These are phyloP conservation scores for Thelephora terrestris DNA, from an alignment of 1,284 basidiomycete species.

Conservation along the genomic window DNA sequence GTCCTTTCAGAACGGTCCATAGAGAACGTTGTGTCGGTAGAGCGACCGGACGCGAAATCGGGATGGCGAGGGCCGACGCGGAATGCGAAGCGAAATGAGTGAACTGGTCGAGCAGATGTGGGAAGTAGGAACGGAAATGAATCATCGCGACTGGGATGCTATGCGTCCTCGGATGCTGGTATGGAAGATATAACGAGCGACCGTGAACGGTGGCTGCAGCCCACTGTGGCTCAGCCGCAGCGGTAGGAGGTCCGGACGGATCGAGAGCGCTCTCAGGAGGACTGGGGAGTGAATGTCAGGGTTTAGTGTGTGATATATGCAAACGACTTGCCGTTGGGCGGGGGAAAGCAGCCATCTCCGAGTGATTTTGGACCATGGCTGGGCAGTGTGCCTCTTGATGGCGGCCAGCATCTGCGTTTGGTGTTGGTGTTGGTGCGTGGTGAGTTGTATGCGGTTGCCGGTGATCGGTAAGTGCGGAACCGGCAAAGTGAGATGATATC, in stretches of 20 bases:
- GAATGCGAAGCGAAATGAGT: constrained; percentile 80
- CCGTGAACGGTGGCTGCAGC: constrained; percentile 39
- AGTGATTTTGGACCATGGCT: too few species aligned
- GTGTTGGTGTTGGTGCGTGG: neutral
- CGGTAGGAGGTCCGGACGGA: neutral
- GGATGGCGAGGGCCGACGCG: constrained; percentile 78
- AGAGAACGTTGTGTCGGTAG: constrained; percentile 75
- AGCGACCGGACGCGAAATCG: constrained; percentile 55
- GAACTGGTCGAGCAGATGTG: constrained; percentile 66
- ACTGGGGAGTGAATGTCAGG: neutral
- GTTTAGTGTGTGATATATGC: neutral
- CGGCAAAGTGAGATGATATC: constrained; percentile 17
- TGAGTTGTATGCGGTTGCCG: too few species aligned
- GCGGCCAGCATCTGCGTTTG: neutral
- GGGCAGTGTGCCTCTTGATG: too few species aligned
- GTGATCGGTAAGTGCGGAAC: too few species aligned
- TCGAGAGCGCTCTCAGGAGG: neutral
- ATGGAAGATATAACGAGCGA: constrained; percentile 41
- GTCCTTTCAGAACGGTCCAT: constrained; percentile 82
- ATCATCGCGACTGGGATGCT: constrained; percentile 75
- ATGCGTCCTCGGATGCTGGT: constrained; percentile 54
- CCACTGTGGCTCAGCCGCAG: neutral
- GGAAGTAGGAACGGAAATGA: constrained; percentile 74
- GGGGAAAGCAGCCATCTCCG: too few species aligned
- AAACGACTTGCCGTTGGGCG: too few species aligned